phyloP scores from a whole-genome alignment of 768 basidiomycete species.

The Amanita rubescens region DNA sequence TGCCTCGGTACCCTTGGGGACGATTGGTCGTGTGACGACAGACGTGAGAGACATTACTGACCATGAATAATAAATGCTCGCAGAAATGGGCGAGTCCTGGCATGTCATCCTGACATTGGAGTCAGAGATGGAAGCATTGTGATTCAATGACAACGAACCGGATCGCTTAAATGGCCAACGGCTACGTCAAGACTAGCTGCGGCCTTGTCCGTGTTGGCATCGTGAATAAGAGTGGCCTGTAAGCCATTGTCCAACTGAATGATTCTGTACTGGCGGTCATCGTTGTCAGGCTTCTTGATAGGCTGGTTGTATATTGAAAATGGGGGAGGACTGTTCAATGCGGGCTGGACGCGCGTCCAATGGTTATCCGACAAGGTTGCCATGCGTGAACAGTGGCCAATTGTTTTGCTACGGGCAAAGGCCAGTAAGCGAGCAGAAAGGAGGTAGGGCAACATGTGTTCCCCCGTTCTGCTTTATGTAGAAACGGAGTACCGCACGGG shows the following conservation, averaged over 20 bases:
- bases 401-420: background rate
- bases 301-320: constrained; percentile 50
- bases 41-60: constrained; percentile 27
- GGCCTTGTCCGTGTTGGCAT: constrained; percentile 85
- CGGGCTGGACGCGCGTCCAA: constrained; percentile 28
- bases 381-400: constrained; percentile 9
- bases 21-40: background rate
- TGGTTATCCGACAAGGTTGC: constrained; percentile 16
- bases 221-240: constrained; percentile 79
- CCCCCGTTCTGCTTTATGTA: background rate
- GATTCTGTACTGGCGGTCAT: constrained; percentile 74
- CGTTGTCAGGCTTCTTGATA: constrained; percentile 66
- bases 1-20: constrained; percentile 62
- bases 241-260: constrained; percentile 86
- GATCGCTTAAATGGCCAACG: constrained; percentile 91
- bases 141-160: constrained; percentile 44
- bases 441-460: background rate
- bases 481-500: constrained; percentile 1
- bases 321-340: constrained; percentile 27
- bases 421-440: background rate
- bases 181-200: constrained; percentile 92
- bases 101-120: constrained; percentile 60
- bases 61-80: constrained; percentile 96
- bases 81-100: constrained; percentile 93
- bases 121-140: constrained; percentile 1